Evolutionary conservation across 805 yeast species (phyloP), one percentile per base, ranked within the genome.

Genomic region (Candida cerambycidarum): DNA sequence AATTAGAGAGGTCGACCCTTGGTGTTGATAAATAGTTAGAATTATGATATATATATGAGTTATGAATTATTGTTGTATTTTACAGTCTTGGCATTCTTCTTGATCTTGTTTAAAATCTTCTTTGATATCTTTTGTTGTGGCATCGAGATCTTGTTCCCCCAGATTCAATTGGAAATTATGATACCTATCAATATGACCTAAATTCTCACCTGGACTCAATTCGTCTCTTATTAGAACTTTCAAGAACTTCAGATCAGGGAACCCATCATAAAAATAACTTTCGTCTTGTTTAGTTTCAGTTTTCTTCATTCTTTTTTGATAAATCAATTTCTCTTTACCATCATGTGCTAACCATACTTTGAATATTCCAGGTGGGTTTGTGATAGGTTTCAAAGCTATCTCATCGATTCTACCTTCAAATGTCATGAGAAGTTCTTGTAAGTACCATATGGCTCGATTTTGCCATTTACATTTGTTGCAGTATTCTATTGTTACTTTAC

Each of bases 391-490:
- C 9, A 62, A 37, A 5, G 62, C 45, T 7, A 62, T 50, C 23
- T 61, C 65, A 79, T 78, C 9, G 80, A 95, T 53, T 12, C 58
- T 57, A 12, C 61, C 58, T 76, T 81, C 82, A 60, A 88, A 89
- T 0, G 97, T 89, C 55, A 85, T 88, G n/a, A 89, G 63, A 1
- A 89, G 66, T 61, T 89, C 97, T 58, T 86, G 96, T 24, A 80
- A 67, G 52, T 87, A 87, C 96, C 96, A 89, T 0, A 87, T 75
- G 1, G 96, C 95, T 10, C 97, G 67, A 36, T 87, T 75, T 53
- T 85, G 85, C 97, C 97, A 89, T 55, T 85, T 84, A 69, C 97
- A 89, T 56, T 76, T 79, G 29, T 85, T 83, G 58, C 97, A 89
- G 63, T 83, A 89, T 51, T 78, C 73, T 32, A 89, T 87, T 4